phyloP scores from a whole-genome alignment of 768 basidiomycete genomes.

The Boletus coccyginus region DNA sequence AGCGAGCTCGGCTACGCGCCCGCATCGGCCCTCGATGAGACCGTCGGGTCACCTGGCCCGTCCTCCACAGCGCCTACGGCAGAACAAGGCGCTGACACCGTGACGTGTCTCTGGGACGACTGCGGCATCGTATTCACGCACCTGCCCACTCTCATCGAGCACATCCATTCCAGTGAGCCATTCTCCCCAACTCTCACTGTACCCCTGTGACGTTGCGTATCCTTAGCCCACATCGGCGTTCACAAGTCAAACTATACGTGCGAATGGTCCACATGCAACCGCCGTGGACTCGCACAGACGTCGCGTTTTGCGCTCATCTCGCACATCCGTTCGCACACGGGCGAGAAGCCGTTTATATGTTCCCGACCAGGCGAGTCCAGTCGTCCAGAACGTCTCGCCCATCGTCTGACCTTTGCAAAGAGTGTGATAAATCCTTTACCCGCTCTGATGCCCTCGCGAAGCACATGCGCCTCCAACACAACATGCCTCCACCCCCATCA shows the following conservation, averaged over 20 bases:
- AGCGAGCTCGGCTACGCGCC: conserved; percentile 20
- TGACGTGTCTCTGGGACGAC: conserved; percentile 81
- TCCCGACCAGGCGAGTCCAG: conserved; percentile 62
- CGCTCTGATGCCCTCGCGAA: conserved; percentile 92
- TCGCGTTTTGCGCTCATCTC: conserved; percentile 89
- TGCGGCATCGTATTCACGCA: conserved; percentile 74
- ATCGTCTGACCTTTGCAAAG: conserved; percentile 37
- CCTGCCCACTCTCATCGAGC: conserved; percentile 72
- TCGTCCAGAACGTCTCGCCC: neutral
- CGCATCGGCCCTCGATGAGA: conserved; percentile 12
- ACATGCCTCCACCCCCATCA: conserved; percentile 69
- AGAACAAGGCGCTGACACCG: conserved; percentile 47
- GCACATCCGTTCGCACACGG: conserved; percentile 89
- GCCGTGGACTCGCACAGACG: conserved; percentile 80
- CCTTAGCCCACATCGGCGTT: conserved; percentile 73
- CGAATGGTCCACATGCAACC: conserved; percentile 81
- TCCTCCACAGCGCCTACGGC: conserved; percentile 16
- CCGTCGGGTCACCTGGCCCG: conserved; percentile 21
- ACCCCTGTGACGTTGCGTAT: neutral
- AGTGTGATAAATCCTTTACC: conserved; percentile 94
- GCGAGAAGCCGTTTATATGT: conserved; percentile 92
- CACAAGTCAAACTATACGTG: conserved; percentile 86
- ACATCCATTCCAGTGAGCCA: conserved; percentile 74
- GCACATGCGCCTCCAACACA: conserved; percentile 88
- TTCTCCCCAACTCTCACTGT: neutral